Evolutionary conservation across 371 early-diverging fungal species (phyloP).

Genomic region (Actinomortierella wolfii): DNA sequence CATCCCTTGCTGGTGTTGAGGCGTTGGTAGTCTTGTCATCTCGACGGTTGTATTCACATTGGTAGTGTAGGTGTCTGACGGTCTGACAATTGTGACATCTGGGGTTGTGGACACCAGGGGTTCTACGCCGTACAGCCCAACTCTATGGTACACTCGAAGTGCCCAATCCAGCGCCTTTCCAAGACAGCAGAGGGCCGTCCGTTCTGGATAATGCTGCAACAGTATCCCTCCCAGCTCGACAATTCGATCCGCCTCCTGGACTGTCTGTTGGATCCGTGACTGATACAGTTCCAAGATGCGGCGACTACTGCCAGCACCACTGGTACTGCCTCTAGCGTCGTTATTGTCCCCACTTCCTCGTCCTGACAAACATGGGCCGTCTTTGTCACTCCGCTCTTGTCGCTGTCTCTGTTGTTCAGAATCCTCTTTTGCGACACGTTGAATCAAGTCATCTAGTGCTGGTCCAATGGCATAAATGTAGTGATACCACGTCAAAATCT

Average conservation of each 20-base stretch:
- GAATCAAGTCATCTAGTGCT: constrained; percentile 6
- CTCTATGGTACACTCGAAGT: constrained; percentile 32
- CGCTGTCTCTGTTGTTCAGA: background rate
- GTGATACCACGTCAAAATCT: constrained; percentile 28
- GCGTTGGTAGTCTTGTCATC: too few relatives aligned
- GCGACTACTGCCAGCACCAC: too few relatives aligned
- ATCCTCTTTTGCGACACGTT: background rate
- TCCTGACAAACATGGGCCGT: too few relatives aligned
- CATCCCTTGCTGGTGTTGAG: too few relatives aligned
- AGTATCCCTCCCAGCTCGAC: constrained; percentile 11
- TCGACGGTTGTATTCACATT: too few relatives aligned
- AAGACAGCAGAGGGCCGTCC: constrained; percentile 22
- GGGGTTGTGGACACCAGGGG: background rate
- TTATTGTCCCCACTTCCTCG: too few relatives aligned
- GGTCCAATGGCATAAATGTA: constrained; percentile 32
- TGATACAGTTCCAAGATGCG: too few relatives aligned
- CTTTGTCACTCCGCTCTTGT: too few relatives aligned
- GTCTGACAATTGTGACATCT: too few relatives aligned
- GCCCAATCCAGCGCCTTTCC: constrained; percentile 39
- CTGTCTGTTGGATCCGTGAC: constrained; percentile 20
- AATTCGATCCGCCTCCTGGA: constrained; percentile 33
- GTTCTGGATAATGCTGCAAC: constrained; percentile 31
- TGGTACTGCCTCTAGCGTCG: too few relatives aligned
- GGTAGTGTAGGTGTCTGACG: too few relatives aligned
- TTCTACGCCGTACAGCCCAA: constrained; percentile 2